Evolutionary conservation across 2,329 filamentous ascomycete genomes (phyloP).

Genomic region (Trichoderma cornu-damae): DNA sequence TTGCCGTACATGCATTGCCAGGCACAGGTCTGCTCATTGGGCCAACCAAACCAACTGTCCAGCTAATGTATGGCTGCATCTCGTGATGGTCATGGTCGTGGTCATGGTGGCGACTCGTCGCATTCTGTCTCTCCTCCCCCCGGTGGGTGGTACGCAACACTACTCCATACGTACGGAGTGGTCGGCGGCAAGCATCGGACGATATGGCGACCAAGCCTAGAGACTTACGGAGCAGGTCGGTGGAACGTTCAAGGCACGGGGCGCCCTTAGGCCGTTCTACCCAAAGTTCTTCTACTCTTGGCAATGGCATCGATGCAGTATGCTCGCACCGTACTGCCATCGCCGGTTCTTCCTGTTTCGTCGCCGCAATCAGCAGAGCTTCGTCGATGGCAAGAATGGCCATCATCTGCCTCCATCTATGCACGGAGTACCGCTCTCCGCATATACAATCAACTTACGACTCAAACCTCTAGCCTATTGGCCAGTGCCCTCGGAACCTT

Average conservation of each 20-base stretch:
- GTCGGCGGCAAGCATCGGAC: conserved; percentile 9
- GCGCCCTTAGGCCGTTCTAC: background rate
- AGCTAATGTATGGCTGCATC: conserved; percentile 14
- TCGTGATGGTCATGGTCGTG: background rate
- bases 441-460: conserved; percentile 15
- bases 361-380: background rate
- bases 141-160: background rate
- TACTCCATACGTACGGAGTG: too few relatives aligned
- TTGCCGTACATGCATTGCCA: conserved; percentile 9
- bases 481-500: conserved; percentile 12
- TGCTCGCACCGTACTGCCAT: background rate
- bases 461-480: conserved; percentile 1
- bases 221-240: background rate
- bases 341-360: background rate
- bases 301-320: background rate
- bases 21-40: conserved; percentile 13
- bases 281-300: background rate
- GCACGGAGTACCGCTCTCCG: too few relatives aligned
- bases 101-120: conserved; percentile 7
- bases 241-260: background rate
- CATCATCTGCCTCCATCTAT: conserved; percentile 9
- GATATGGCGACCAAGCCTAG: background rate
- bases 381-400: background rate
- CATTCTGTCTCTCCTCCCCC: conserved; percentile 2
- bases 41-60: background rate